A percentile compares a stretch with the other conserved stretches of the same genome.
These are phyloP conservation scores for Neurospora sp. DNA, from an alignment of 495 filamentous ascomycete species.

Conservation along the genomic window DNA sequence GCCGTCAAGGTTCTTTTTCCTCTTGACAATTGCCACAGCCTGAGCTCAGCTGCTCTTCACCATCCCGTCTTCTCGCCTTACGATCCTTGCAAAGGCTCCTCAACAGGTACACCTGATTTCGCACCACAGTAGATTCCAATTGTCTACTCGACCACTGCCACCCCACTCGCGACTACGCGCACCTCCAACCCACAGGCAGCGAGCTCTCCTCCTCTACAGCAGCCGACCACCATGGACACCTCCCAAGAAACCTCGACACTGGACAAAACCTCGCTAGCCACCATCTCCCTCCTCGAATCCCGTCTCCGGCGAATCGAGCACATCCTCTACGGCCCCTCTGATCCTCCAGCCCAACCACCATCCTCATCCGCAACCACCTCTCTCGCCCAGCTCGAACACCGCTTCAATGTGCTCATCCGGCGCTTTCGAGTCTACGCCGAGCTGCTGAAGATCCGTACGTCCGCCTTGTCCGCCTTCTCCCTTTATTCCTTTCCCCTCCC, in stretches of 20 bases:
- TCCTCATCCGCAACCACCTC: constrained; percentile 37
- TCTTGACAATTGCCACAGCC: neutral
- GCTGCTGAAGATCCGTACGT: constrained; percentile 40
- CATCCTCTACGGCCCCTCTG: constrained; percentile 49
- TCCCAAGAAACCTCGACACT: constrained; percentile 14
- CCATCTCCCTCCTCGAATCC: constrained; percentile 66
- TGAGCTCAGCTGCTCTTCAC: neutral
- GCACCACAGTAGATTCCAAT: neutral
- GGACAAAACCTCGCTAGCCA: constrained; percentile 45
- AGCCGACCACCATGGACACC: neutral
- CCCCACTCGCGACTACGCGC: neutral
- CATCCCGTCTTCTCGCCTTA: neutral
- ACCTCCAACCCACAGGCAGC: neutral
- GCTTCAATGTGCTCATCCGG: constrained; percentile 28
- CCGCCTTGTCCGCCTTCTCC: too few species aligned
- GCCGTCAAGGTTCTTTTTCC: neutral
- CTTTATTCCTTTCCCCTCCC: too few species aligned
- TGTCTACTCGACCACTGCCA: neutral
- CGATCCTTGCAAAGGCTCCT: neutral
- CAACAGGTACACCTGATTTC: too few species aligned
- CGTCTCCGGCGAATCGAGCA: constrained; percentile 67
- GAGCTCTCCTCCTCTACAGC: neutral
- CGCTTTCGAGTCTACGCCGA: constrained; percentile 35
- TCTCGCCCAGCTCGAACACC: constrained; percentile 54
- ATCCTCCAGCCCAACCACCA: constrained; percentile 28